Base-by-base conservation (phyloP, 1,139 yeast genomes). In the Pichia sp. region DNA sequence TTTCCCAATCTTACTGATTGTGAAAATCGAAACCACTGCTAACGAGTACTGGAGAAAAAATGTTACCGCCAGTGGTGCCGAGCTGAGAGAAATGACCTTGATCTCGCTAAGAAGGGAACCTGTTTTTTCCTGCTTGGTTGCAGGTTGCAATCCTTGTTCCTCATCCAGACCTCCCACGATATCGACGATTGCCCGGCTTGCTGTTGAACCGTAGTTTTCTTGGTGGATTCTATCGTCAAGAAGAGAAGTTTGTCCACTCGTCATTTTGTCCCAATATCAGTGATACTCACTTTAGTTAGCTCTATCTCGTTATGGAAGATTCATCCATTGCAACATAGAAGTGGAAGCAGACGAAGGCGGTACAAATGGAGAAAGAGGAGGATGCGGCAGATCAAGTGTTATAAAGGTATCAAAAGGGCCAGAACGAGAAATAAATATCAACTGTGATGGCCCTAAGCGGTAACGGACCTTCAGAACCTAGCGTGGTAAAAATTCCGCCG, bases 1-100 rank as follows among this genome's bases (percentile, higher is more conserved):
- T 1, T 81, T 79, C n/a, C 83, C 82, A 51, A 78, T 68, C 58
- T 76, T 81, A 14, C 84, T 83, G 20, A 79, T 83, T 40, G 75
- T 70, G 60, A 79, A 76, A 6, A 79, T 79, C 0, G 82, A 77
- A 3, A 76, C 80, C 0, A 81, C 76, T 2, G 80, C 73, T 31
- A 79, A 68, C 4, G 83, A 78, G 56, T 76, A 76, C 61, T 79
- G 82, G 47, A 79, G 67, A 36, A 79, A 68, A 56, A 79, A 79
- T 0, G 84, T 79, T 50, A 75, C 57, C 3, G 79, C 77, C 49
- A 79, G 68, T 1, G 84, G 83, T 20, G 77, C 62, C 2, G 83
- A 74, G 1, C 80, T 68, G 47, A 57, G 61, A 14, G 71, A 49
- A n/a, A 77, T 67, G 6, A 43, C 16, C 12, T 36, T 27, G 3